A percentile compares a stretch with the other conserved stretches of the same genome.
phyloP scores from a whole-genome alignment of 495 filamentous ascomycete species.

The Bathelium albidoporum region DNA sequence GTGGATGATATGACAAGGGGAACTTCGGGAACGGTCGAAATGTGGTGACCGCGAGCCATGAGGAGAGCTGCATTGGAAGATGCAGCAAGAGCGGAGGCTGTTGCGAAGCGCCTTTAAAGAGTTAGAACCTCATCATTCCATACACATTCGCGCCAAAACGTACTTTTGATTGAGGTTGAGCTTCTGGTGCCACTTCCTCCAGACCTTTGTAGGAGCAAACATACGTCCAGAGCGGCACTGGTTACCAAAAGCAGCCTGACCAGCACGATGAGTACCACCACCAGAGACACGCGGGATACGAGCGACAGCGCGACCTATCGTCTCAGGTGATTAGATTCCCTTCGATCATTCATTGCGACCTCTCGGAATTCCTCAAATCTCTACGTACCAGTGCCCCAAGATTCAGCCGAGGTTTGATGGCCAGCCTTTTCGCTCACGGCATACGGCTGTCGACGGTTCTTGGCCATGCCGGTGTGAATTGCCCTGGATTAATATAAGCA shows the following conservation, averaged over 20 bases:
- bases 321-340: too few relatives aligned
- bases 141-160: conserved; percentile 24
- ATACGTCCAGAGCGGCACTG: conserved; percentile 99
- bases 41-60: conserved; percentile 91
- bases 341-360: conserved; percentile 27
- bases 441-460: conserved; percentile 99
- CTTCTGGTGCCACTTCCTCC: conserved; percentile 99
- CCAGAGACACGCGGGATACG: conserved; percentile 99
- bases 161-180: conserved; percentile 95
- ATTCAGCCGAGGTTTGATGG: conserved; percentile 99
- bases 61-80: conserved; percentile 90
- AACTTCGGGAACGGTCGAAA: conserved; percentile 86
- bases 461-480: conserved; percentile 97
- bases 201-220: conserved; percentile 99
- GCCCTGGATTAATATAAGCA: conserved; percentile 43
- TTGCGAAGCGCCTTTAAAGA: conserved; percentile 74
- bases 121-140: conserved; percentile 13
- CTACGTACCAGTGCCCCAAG: conserved; percentile 97
- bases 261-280: conserved; percentile 99
- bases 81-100: conserved; percentile 90
- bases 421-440: conserved; percentile 99
- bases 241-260: conserved; percentile 99
- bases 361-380: conserved; percentile 9
- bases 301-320: conserved; percentile 88
- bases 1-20: conserved; percentile 89